Conservation (phyloP, 441 rosid genomes). For the Melastoma candidum region DNA sequence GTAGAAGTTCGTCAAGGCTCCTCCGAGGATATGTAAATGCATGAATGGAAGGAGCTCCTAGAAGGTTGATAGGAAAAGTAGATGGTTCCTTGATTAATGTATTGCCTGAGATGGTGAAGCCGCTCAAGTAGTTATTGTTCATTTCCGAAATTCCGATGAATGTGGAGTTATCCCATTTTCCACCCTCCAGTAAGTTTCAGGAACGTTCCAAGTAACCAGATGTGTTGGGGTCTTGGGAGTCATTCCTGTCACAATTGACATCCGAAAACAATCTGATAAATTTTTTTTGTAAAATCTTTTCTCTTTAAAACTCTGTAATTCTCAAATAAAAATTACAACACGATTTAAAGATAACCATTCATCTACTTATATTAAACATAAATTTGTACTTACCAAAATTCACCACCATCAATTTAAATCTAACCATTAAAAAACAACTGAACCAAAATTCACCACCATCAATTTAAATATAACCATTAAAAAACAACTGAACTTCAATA, state of each 20-base stretch:
- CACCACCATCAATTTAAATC: too few relatives aligned
- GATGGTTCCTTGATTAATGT: background rate
- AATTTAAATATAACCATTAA: too few relatives aligned
- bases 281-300: too few relatives aligned
- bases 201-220: background rate
- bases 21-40: background rate
- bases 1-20: background rate
- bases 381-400: too few relatives aligned
- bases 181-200: constrained; percentile 1
- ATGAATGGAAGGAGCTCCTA: background rate
- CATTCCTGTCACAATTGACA: background rate
- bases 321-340: too few relatives aligned
- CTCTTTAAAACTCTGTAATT: too few relatives aligned
- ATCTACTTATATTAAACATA: too few relatives aligned
- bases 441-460: too few relatives aligned
- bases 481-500: too few relatives aligned
- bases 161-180: constrained; percentile 1
- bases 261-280: too few relatives aligned
- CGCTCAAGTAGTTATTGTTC: background rate
- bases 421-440: too few relatives aligned
- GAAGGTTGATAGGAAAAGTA: background rate
- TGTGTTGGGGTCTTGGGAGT: background rate
- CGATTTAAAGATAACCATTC: too few relatives aligned
- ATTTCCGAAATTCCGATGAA: background rate
- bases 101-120: background rate